phyloP scores from a whole-genome alignment of 768 basidiomycete species.

The Coprinellus micaceus region DNA sequence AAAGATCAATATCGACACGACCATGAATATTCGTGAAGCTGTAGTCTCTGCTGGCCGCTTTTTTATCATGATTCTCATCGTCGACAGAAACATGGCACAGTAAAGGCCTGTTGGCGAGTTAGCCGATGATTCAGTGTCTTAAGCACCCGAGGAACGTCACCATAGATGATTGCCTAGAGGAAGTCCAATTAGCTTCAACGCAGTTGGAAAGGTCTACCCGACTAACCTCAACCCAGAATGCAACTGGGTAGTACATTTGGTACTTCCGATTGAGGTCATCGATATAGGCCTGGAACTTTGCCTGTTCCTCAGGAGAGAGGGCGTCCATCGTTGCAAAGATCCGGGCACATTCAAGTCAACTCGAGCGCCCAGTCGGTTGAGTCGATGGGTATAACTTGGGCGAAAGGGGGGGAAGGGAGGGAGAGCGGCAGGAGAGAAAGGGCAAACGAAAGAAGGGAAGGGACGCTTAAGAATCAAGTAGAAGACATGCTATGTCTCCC shows the following conservation, averaged over 20 bases:
- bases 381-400: background rate
- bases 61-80: constrained; percentile 5
- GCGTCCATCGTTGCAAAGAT: background rate
- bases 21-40: constrained; percentile 9
- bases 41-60: constrained; percentile 4
- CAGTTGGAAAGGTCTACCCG: too few species aligned
- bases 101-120: constrained; percentile 1
- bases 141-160: background rate
- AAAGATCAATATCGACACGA: constrained; percentile 5
- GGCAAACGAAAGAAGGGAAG: background rate
- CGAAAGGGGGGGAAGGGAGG: background rate
- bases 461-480: background rate
- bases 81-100: background rate
- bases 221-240: constrained; percentile 10
- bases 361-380: background rate
- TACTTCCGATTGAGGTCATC: constrained; percentile 4
- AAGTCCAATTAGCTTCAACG: background rate
- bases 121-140: too few species aligned
- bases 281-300: background rate
- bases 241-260: constrained; percentile 6
- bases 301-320: background rate
- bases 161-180: constrained; percentile 1
- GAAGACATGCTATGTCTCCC: background rate
- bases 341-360: background rate
- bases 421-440: background rate